Base-by-base conservation (phyloP, 192 early-diverging fungal species). In the Podila minutissima region DNA sequence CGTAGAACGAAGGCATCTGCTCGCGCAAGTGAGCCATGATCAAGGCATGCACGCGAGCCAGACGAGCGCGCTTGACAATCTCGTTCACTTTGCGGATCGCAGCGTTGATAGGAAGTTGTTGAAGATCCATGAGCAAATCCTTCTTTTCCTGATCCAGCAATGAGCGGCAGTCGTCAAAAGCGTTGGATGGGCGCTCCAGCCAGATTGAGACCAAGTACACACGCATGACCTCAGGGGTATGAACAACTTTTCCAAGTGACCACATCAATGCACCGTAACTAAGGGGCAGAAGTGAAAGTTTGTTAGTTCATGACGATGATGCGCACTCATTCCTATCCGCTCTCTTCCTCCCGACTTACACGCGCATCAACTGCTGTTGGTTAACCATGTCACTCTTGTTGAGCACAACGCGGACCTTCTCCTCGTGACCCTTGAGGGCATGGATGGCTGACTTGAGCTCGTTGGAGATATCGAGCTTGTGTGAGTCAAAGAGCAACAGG, bases 221-320 rank as follows among this genome's bases (percentile, higher is more conserved):
- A n/a, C 93, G 88, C 78, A 90, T 87, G 19, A 95, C 94, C 75
- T 96, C 95, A 29, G 95, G 94, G 3, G 92, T 93, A 46, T 92
- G 87, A 6, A 96, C 88, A 9, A 95, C 93, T 72, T 93, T 93
- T 58, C 94, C 95, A 31, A 96, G 87, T n/a, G 93, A 93, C 93
- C 93, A 96, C 95, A 96, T 96, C 75, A 96, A 82, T 32, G 95
- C 94, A 31, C 95, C 95, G 72, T 95, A 95, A 3, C 87, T 86
- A 62, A n/a, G 28, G 1, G 51, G 2, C 32, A 24, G n/a, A 8
- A 31, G 20, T 28, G 19, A 17, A 68, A 35, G 32, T 15, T 24
- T 32, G 13, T 62, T 22, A 20, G 19, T 37, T 37, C 7, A 15
- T 17, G 41, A 46, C 3, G 15, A 17, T 8, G 15, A 17, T 17